Conservation (phyloP, 2,329 filamentous ascomycete genomes). For the Neonectria punicea region DNA sequence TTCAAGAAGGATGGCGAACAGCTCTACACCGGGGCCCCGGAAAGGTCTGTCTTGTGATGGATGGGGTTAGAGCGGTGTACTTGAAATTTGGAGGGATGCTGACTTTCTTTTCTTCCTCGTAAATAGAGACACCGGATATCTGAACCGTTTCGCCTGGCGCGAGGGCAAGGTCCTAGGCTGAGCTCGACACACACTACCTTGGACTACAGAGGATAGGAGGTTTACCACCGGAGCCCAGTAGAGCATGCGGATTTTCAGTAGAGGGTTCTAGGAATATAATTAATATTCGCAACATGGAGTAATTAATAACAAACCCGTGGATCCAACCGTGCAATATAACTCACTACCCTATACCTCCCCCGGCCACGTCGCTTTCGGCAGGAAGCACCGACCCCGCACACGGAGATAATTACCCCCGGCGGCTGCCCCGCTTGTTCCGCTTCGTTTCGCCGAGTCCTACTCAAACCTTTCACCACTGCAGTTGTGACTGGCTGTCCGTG, state of each 20-base stretch:
- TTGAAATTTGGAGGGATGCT: neutral
- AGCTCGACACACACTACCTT: too few species aligned
- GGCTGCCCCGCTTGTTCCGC: constrained; percentile 5
- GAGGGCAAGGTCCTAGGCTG: too few species aligned
- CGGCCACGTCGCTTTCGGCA: neutral
- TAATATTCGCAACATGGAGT: too few species aligned
- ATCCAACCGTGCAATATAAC: too few species aligned
- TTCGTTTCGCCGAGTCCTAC: constrained; percentile 7
- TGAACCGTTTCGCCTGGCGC: too few species aligned
- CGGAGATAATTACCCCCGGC: neutral
- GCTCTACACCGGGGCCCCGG: constrained; percentile 26
- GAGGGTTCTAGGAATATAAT: too few species aligned
- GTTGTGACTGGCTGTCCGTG: neutral
- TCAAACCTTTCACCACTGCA: neutral
- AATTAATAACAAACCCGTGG: too few species aligned
- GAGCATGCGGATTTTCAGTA: too few species aligned
- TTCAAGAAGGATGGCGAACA: constrained; percentile 32
- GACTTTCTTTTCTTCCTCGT: neutral
- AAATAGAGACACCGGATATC: too few species aligned
- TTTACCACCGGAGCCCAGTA: too few species aligned
- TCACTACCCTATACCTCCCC: too few species aligned
- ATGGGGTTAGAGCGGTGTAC: neutral
- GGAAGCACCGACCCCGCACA: constrained; percentile 15
- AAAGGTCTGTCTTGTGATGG: neutral
- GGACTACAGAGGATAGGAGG: too few species aligned